A percentile compares a stretch with the other conserved stretches of the same genome.
Conservation (phyloP, 208 protist species). For the Trypanosoma grayi region DNA sequence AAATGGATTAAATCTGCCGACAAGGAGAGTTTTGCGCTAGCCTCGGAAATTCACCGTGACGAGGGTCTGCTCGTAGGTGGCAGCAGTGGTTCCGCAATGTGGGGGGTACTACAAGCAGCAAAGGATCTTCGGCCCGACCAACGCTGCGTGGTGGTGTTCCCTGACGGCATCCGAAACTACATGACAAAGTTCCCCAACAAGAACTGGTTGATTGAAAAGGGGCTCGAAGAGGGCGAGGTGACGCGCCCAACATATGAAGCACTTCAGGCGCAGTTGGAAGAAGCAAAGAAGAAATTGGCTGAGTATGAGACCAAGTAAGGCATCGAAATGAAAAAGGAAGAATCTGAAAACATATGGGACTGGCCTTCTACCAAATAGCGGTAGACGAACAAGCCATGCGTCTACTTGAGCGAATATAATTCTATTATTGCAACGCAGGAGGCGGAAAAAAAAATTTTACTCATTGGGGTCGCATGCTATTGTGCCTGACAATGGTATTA, state of each 20-base stretch:
- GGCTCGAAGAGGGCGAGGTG: constrained; percentile 77
- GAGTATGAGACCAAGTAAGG: constrained; percentile 39
- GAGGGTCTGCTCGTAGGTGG: constrained; percentile 96
- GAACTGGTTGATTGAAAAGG: constrained; percentile 97
- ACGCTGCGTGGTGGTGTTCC: constrained; percentile 94
- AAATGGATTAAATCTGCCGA: constrained; percentile 94
- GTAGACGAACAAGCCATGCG: background rate
- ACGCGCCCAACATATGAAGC: constrained; percentile 79
- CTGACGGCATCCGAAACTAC: constrained; percentile 97
- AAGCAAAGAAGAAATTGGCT: constrained; percentile 58
- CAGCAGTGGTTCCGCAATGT: constrained; percentile 91
- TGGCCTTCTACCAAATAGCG: background rate
- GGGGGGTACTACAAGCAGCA: constrained; percentile 88
- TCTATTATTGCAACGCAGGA: too few species aligned
- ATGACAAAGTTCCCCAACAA: constrained; percentile 96
- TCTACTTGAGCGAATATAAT: too few species aligned
- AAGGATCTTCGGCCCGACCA: constrained; percentile 89
- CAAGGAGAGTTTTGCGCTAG: constrained; percentile 92
- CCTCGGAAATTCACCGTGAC: constrained; percentile 90
- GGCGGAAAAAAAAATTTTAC: background rate
- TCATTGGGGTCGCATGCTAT: too few species aligned
- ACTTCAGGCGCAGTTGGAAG: constrained; percentile 52
- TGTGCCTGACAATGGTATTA: background rate
- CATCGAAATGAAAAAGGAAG: background rate
- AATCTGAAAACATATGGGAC: background rate